Evolutionary conservation across 176 grass and related monocot genomes (phyloP), one percentile per base, ranked within the genome.

Genomic region (Raddia guianensis): DNA sequence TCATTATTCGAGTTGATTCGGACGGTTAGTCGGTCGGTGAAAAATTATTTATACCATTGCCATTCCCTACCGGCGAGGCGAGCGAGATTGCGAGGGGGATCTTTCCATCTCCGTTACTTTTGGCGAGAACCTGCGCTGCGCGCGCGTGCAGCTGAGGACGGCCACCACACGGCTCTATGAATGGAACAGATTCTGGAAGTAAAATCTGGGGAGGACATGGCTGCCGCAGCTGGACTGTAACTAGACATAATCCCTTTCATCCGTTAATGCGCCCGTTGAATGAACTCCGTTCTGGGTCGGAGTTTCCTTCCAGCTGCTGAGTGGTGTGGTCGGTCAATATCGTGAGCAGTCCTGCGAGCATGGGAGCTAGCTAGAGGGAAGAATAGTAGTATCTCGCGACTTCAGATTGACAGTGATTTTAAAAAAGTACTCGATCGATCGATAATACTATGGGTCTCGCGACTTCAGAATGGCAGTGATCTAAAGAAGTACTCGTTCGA

Each of bases 181-280:
- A 40, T 21, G 86, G 57, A 82, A 87, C 66, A 5, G 66, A 27
- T 52, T 80, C 42, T 66, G 2, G 27, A 66, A 42, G 0, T 27
- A 27, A 27, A 27, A 27, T 7, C 32, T 40, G 37, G 37, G 37
- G 12, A 33, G 61, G 14, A 42, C 45, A 27, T 18, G 58, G 27
- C 52, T 51, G 70, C 77, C 6, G 84, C 49, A 37, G 42, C 6
- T 27, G 10, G 13, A 27, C 27, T 52, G 67, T 16, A 73, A 40
- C 12, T 66, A 40, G 6, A 37, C 59, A 5, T 27, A 27, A 27
- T 73, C 69, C 10, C 13, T 16, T 47, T 62, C 54, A 2, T 8
- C 42, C 44, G 7, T 45, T 33, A 72, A 63, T 56, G 15, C 27
- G 1, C 1, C 37, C 4, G 44, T 60, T 10, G 35, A 34, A 70